These are phyloP conservation scores for Macrophomina phaseolina DNA, from an alignment of 2,329 filamentous ascomycete genomes.

Conservation along the genomic window DNA sequence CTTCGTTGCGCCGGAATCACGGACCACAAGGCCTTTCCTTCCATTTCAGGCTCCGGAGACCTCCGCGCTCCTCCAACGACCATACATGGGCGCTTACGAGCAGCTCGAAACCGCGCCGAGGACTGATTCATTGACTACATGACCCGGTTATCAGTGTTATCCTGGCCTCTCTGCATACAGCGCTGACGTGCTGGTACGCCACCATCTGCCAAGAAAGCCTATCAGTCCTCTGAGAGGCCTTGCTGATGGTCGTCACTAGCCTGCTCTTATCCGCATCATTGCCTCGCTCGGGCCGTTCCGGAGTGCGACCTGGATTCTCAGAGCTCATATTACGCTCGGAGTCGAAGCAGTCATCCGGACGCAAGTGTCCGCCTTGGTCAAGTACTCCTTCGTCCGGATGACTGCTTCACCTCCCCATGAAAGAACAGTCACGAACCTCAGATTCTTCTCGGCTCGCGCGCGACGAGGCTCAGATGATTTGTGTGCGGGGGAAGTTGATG, in stretches of 20 bases:
- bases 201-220: conserved; percentile 8
- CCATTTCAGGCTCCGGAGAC: too few relatives aligned
- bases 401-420: conserved; percentile 3
- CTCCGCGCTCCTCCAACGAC: too few relatives aligned
- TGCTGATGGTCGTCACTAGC: background rate
- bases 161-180: background rate
- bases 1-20: background rate
- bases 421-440: background rate
- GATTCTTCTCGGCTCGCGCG: too few relatives aligned
- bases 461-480: too few relatives aligned
- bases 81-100: background rate
- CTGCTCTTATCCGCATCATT: background rate
- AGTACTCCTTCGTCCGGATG: background rate
- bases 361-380: background rate
- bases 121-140: too few relatives aligned
- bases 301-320: too few relatives aligned
- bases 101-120: too few relatives aligned
- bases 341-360: conserved; percentile 1
- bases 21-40: background rate
- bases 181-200: background rate
- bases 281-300: background rate
- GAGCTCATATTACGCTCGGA: background rate
- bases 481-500: too few relatives aligned
- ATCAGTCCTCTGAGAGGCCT: background rate
- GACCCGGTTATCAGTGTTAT: background rate